A percentile compares a stretch with the other conserved stretches of the same genome.
Evolutionary conservation across 345 rosid genomes (phyloP).

Genomic region (Murraya koenigii): DNA sequence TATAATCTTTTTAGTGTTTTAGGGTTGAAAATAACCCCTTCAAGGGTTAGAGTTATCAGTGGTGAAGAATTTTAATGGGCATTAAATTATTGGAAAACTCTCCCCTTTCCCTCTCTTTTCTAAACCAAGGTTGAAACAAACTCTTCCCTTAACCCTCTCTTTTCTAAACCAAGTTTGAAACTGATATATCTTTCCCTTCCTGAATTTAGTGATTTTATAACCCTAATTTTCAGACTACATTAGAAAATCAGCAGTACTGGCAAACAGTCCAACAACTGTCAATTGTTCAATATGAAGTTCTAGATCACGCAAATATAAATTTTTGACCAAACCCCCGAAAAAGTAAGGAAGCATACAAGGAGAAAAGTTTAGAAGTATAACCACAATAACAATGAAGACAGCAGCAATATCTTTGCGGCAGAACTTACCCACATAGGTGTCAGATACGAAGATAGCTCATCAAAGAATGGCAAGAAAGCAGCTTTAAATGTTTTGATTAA

Average conservation of each 20-base stretch:
- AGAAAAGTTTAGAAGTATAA: neutral
- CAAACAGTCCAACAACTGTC: neutral
- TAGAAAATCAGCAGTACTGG: neutral
- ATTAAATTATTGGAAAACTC: neutral
- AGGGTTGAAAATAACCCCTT: neutral
- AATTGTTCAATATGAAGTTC: neutral
- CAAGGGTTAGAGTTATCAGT: neutral
- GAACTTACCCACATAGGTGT: conserved; percentile 99
- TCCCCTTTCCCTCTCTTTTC: neutral
- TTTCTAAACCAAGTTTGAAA: neutral
- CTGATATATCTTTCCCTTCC: neutral
- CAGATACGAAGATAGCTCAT: conserved; percentile 86
- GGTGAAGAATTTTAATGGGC: neutral
- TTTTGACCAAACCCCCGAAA: neutral
- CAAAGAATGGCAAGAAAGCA: conserved; percentile 90
- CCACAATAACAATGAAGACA: neutral
- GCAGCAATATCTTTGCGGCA: neutral
- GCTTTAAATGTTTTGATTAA: conserved; percentile 92
- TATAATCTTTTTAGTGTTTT: neutral
- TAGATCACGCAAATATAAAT: neutral
- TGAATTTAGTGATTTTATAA: neutral
- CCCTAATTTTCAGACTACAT: neutral
- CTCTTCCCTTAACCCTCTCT: neutral
- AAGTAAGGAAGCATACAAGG: neutral
- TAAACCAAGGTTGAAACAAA: neutral